Base-by-base conservation (phyloP, 768 basidiomycete species). In the Lentinula sp. region DNA sequence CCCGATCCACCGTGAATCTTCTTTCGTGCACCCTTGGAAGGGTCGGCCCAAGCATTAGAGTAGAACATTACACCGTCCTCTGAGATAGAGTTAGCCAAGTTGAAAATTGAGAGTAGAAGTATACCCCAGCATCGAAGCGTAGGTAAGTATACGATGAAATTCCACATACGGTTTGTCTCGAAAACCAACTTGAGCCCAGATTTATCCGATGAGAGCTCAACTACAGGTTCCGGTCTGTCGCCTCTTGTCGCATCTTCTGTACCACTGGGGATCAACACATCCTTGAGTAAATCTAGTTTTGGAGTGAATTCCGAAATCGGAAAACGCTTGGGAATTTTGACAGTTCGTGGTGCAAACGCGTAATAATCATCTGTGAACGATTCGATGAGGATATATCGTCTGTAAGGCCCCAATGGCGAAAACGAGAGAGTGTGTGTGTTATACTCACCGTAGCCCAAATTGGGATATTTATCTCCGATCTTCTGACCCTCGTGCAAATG, bases 1-100 rank as follows among this genome's bases (percentile, higher is more conserved):
- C 88, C 88, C n/a, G 82, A 83, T 2, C 89, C 88, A 16, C 89
- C 88, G 66, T 92, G 89, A 39, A 89, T 86, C 70, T 80, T 83
- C 77, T 91, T 90, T 49, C 86, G 78, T 35, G 84, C 81, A 15
- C 81, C 84, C 15, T 76, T 78, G 16, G 72, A 68, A 16, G 76
- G 70, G 52, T 78, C 71, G 13, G 84, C 74, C 58, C 81, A 72
- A 53, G 80, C 83, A 67, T 86, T 84, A 2, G 87, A 80, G 69
- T 91, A 91, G 65, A 89, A 85, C 81, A 90, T 89, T 40, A 88
- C 79, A 11, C 89, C 89, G 8, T 79, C 81, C 70, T 92, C 89
- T 91, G 16, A 4, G 23, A 35, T 18, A 2, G 21, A 28, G 1
- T 43, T 40, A 40, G 18, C 6, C n/a, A 8, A 55, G 9, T 4